Conservation (phyloP, 306 rosid species). For the Cucumis cinereus region DNA sequence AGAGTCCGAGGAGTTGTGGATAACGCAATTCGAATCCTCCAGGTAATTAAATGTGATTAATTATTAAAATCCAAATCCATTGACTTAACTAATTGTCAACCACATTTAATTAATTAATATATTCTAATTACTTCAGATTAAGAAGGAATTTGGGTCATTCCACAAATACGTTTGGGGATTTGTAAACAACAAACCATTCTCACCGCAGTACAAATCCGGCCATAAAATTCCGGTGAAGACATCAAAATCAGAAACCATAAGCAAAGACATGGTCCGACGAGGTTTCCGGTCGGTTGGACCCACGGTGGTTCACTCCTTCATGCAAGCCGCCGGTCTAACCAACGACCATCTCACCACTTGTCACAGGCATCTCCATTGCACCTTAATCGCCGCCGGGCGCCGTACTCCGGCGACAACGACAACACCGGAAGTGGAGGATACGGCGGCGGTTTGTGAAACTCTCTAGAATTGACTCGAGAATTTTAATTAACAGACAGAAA, state of each 20-base stretch:
- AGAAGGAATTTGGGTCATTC: slow-evolving; percentile 67
- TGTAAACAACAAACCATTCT: slow-evolving; percentile 72
- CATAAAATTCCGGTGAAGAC: slow-evolving; percentile 92
- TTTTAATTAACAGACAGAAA: slow-evolving; percentile 3
- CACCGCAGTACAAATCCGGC: slow-evolving; percentile 74
- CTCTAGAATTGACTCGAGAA: background rate
- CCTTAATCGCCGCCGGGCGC: slow-evolving; percentile 20
- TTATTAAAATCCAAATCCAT: background rate
- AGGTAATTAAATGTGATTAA: slow-evolving; percentile 23
- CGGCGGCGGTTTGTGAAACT: background rate
- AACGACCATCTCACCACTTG: slow-evolving; percentile 84
- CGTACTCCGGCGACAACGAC: background rate
- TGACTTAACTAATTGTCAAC: background rate
- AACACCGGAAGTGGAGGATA: background rate
- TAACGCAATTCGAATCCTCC: slow-evolving; percentile 73
- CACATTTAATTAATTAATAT: background rate
- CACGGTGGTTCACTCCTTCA: slow-evolving; percentile 86
- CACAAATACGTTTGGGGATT: slow-evolving; percentile 86
- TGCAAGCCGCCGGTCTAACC: slow-evolving; percentile 92
- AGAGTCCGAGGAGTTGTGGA: slow-evolving; percentile 87
- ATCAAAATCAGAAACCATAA: slow-evolving; percentile 88
- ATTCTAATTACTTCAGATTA: slow-evolving; percentile 28
- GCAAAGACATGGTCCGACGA: slow-evolving; percentile 92
- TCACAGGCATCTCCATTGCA: slow-evolving; percentile 78
- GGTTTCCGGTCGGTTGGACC: slow-evolving; percentile 90